These are phyloP conservation scores for Stylonectria norvegica DNA, from an alignment of 2,329 filamentous ascomycete species.

Conservation along the genomic window DNA sequence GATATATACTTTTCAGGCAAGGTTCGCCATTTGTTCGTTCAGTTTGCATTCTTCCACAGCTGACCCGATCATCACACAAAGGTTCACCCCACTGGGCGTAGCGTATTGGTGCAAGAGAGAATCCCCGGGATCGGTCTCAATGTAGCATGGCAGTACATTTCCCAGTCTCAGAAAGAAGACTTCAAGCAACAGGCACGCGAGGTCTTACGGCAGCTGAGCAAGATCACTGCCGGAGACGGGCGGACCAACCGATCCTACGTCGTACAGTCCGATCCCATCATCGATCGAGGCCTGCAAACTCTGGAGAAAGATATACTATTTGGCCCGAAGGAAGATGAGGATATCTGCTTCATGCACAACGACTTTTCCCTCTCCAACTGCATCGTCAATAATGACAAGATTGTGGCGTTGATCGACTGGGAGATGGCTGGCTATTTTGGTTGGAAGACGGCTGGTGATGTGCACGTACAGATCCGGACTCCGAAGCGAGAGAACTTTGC, in stretches of 20 bases:
- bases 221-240: slow-evolving; percentile 20
- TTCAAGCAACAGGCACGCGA: slow-evolving; percentile 36
- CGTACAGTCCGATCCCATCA: slow-evolving; percentile 63
- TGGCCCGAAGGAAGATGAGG: slow-evolving; percentile 17
- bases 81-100: slow-evolving; percentile 32
- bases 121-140: slow-evolving; percentile 35
- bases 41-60: not conserved
- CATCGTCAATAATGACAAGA: slow-evolving; percentile 37
- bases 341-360: slow-evolving; percentile 38
- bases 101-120: slow-evolving; percentile 38
- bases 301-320: slow-evolving; percentile 35
- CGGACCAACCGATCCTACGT: slow-evolving; percentile 22
- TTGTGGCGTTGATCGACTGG: slow-evolving; percentile 40
- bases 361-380: slow-evolving; percentile 36
- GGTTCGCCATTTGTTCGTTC: slow-evolving; percentile 22
- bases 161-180: slow-evolving; percentile 26
- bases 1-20: slow-evolving; percentile 38
- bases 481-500: slow-evolving; percentile 24
- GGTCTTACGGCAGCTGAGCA: slow-evolving; percentile 29
- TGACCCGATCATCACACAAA: slow-evolving; percentile 1
- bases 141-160: slow-evolving; percentile 37
- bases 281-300: slow-evolving; percentile 42
- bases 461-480: slow-evolving; percentile 25
- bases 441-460: slow-evolving; percentile 28
- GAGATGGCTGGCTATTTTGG: slow-evolving; percentile 40